Conservation (phyloP, 78 protist genomes). For the Trichosphaerium sp. region DNA sequence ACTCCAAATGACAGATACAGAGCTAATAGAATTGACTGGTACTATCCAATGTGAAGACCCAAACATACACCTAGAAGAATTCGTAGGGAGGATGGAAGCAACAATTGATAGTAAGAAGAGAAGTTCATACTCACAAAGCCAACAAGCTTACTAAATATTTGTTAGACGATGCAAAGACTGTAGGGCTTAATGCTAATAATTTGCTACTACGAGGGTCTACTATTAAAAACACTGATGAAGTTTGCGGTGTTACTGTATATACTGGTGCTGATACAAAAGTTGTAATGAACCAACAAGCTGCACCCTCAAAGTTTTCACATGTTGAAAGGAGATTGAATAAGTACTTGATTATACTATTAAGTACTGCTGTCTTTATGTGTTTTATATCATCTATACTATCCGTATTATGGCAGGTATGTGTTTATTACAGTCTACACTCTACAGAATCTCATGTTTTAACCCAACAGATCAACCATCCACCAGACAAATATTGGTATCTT, state of each 20-base stretch:
- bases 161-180: slow-evolving; percentile 2
- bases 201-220: slow-evolving; percentile 16
- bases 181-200: background rate
- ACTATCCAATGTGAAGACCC: slow-evolving; percentile 50
- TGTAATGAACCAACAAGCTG: slow-evolving; percentile 8
- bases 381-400: no score
- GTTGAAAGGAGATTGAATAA: slow-evolving; percentile 7
- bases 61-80: slow-evolving; percentile 26
- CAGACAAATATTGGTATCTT: no score
- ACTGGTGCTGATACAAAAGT: slow-evolving; percentile 75
- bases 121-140: slow-evolving; percentile 3
- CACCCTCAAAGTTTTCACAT: background rate
- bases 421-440: no score
- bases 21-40: background rate
- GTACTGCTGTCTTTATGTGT: no score
- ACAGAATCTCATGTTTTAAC: no score
- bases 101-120: background rate
- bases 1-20: background rate
- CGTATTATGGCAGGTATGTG: no score
- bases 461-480: no score
- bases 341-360: background rate
- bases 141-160: slow-evolving; percentile 18
- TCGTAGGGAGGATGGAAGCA: slow-evolving; percentile 23
- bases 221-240: slow-evolving; percentile 27
- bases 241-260: slow-evolving; percentile 54